Base-by-base conservation (phyloP, 768 basidiomycete genomes). In the Leccinum ochraceum region DNA sequence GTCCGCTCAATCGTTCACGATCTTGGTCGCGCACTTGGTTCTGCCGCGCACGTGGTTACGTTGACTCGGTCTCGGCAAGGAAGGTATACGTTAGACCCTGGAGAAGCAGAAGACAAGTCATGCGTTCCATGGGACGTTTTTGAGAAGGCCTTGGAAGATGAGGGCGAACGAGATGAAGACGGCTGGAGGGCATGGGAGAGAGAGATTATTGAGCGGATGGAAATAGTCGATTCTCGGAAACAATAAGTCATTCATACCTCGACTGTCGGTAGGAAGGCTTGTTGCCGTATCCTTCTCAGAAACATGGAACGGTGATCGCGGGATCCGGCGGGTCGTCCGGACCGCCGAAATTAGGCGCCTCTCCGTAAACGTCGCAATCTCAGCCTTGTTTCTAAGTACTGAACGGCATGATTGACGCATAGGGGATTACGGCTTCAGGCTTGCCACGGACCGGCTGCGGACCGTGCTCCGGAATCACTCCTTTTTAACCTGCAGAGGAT, bases 1-100 rank as follows among this genome's bases (percentile, higher is more conserved):
- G 95, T 99, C 57, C 89, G 97, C 54, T 95, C 91, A 1, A 89
- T 99, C 65, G 89, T 95, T 48, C 94, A 98, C 72, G 97, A 99
- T 72, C 81, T 99, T 8, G 94, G 90, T 16, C 86, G 86, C 63
- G 83, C 87, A 2, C 71, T 99, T 20, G 92, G 88, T 2, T 92
- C 90, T 26, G 92, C 92, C 5, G 97, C 94, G 0, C 94, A 97
- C 72, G 95, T 99, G 44, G 95, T 96, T 49, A 92, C 89, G 8
- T 81, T 98, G 60, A 90, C 86, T 14, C 86, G 97, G 37, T 87
- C 89, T n/a, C 83, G 92, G 42, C 97, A 98, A 80, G 93, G 94
- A 4, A 83, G 84, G 32, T 98, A 94, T 67, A 78, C 80, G 6
- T 74, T 89, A 14, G 78, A 78, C 52, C 73, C 81, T 14, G 71